phyloP scores from a whole-genome alignment of 2,329 filamentous ascomycete species.

The Dactylellina cionopaga region DNA sequence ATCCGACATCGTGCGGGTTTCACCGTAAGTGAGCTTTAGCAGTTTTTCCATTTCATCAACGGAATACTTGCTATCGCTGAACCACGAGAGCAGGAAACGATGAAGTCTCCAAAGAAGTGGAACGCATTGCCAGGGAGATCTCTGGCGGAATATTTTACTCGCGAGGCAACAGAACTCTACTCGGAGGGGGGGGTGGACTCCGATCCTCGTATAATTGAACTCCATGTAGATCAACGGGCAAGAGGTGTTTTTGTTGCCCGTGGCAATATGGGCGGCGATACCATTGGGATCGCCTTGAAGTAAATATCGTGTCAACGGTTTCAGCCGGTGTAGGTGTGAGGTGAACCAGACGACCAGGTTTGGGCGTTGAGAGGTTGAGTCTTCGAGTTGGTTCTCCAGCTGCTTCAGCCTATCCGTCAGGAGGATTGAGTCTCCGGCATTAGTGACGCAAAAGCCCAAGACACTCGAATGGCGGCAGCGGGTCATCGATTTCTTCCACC shows the following conservation, averaged over 20 bases:
- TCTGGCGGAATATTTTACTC: neutral
- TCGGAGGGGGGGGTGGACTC: neutral
- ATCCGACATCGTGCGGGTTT: neutral
- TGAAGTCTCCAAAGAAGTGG: neutral
- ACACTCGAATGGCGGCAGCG: neutral
- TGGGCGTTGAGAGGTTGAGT: neutral
- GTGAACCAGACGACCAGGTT: slow-evolving; percentile 8
- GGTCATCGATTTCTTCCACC: slow-evolving; percentile 5
- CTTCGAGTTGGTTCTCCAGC: neutral
- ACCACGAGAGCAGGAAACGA: neutral
- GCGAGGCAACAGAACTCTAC: neutral
- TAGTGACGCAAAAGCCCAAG: neutral
- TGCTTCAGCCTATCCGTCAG: neutral
- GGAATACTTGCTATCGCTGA: slow-evolving; percentile 3
- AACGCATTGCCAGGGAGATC: neutral
- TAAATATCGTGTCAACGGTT: neutral
- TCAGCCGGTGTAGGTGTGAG: neutral
- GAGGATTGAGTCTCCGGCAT: neutral
- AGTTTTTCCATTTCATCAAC: slow-evolving; percentile 4
- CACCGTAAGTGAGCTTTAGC: neutral
- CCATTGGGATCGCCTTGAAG: neutral
- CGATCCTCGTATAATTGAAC: neutral
- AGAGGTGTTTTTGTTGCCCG: neutral
- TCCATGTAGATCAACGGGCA: neutral
- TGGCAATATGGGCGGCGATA: neutral